These are phyloP conservation scores for Penicillium sp. DNA, from an alignment of 2,329 filamentous ascomycete species.

Conservation along the genomic window DNA sequence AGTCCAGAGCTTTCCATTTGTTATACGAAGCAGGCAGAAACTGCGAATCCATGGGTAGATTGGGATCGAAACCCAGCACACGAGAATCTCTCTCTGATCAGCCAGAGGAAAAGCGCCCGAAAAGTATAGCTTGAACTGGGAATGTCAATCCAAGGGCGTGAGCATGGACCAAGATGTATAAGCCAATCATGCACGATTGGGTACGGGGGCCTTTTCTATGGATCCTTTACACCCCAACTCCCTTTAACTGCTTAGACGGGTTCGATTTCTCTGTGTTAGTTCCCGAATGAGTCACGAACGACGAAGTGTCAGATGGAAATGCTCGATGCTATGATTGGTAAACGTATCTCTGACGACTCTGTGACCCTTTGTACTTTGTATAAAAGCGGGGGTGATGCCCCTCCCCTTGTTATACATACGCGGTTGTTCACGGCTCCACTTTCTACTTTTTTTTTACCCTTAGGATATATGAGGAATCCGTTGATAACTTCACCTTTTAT, in stretches of 20 bases:
- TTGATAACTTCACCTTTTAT: background rate
- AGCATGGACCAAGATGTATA: constrained; percentile 7
- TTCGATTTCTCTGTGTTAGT: background rate
- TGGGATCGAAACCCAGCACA: too few species aligned
- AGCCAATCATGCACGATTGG: background rate
- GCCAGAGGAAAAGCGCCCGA: background rate
- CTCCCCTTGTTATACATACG: background rate
- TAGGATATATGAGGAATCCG: background rate
- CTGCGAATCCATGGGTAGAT: background rate
- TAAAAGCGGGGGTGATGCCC: background rate
- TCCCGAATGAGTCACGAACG: background rate
- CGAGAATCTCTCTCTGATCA: background rate
- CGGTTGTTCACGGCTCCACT: constrained; percentile 29
- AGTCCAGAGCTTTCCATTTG: background rate
- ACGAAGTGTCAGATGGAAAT: background rate
- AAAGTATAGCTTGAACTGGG: background rate
- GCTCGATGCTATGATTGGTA: background rate
- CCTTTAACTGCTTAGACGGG: background rate
- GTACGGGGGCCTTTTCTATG: background rate
- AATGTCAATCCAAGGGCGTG: constrained; percentile 28
- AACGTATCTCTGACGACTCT: background rate
- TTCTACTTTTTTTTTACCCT: constrained; percentile 11
- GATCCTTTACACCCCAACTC: background rate
- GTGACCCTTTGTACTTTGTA: background rate
- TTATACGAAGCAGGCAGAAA: background rate